A percentile compares a stretch with the other conserved stretches of the same genome.
These are phyloP conservation scores for Elongisporangium undulatum DNA, from an alignment of 352 stramenopile species.

Conservation along the genomic window DNA sequence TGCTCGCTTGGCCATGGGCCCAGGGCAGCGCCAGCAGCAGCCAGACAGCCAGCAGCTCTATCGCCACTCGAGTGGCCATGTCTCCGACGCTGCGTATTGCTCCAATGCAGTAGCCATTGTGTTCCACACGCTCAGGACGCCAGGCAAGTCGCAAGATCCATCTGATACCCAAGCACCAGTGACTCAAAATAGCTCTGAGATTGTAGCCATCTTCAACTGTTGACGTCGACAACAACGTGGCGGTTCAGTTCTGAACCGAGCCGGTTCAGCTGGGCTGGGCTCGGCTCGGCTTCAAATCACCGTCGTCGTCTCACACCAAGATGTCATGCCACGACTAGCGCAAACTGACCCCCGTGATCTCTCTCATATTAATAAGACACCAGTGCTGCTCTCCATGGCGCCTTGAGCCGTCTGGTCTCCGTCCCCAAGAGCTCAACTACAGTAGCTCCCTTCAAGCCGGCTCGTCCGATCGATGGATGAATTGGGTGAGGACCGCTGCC, in stretches of 20 bases:
- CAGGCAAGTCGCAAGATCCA: neutral
- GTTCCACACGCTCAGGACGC: neutral
- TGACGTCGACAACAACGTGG: neutral
- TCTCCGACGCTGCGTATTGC: neutral
- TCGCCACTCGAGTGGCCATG: neutral
- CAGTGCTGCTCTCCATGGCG: too few species aligned
- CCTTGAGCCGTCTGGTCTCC: neutral
- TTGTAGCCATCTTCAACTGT: neutral
- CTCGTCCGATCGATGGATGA: neutral
- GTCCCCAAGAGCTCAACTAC: neutral
- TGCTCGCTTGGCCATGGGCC: neutral
- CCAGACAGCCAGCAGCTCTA: neutral
- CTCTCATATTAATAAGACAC: too few species aligned
- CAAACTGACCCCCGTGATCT: neutral
- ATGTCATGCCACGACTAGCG: neutral
- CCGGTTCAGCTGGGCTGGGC: neutral
- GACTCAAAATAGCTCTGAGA: neutral
- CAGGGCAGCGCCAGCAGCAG: neutral
- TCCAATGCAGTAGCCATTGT: neutral
- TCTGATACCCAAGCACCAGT: neutral
- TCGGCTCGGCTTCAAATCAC: neutral
- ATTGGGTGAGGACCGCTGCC: neutral
- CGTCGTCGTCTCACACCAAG: neutral
- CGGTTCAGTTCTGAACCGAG: neutral
- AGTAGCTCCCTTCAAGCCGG: too few species aligned